Conservation (phyloP, 1,284 basidiomycete genomes). For the Moesziomyces sp. region DNA sequence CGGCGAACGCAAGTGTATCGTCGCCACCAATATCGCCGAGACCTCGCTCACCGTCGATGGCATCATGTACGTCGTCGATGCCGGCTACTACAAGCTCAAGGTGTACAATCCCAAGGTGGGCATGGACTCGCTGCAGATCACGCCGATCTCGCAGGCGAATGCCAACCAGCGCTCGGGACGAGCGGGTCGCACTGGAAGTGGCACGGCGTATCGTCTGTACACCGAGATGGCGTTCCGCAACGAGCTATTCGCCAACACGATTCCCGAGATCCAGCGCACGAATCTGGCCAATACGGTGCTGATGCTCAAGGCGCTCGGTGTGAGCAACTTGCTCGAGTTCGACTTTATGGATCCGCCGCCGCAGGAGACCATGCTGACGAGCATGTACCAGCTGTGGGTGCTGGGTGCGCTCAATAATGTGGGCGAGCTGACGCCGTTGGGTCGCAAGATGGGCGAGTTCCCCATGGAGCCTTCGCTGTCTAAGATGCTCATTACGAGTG, state of each 20-base stretch:
- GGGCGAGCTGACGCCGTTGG: slow-evolving; percentile 90
- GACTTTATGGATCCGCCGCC: slow-evolving; percentile 98
- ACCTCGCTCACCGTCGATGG: slow-evolving; percentile 95
- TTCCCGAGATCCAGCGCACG: slow-evolving; percentile 97
- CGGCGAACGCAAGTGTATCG: slow-evolving; percentile 93
- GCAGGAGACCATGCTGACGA: slow-evolving; percentile 75
- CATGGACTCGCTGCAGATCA: slow-evolving; percentile 99
- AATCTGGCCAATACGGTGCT: slow-evolving; percentile 97
- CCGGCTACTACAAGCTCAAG: slow-evolving; percentile 96
- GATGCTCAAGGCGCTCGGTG: slow-evolving; percentile 92
- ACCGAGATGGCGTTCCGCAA: slow-evolving; percentile 96
- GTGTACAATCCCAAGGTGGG: slow-evolving; percentile 99
- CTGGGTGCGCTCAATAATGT: slow-evolving; percentile 96
- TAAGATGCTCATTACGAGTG: slow-evolving; percentile 96
- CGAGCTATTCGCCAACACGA: slow-evolving; percentile 94
- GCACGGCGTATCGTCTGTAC: slow-evolving; percentile 91
- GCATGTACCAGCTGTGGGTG: slow-evolving; percentile 99
- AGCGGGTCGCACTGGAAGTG: slow-evolving; percentile 89
- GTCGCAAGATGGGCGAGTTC: slow-evolving; percentile 97
- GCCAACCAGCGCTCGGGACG: slow-evolving; percentile 94
- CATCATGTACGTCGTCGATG: slow-evolving; percentile 95
- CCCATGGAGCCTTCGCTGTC: slow-evolving; percentile 83
- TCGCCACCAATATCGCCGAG: slow-evolving; percentile 99
- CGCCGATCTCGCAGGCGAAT: slow-evolving; percentile 93
- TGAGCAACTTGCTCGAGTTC: slow-evolving; percentile 93